Conservation (phyloP, 345 rosid species). For the Hevea brasiliensis region DNA sequence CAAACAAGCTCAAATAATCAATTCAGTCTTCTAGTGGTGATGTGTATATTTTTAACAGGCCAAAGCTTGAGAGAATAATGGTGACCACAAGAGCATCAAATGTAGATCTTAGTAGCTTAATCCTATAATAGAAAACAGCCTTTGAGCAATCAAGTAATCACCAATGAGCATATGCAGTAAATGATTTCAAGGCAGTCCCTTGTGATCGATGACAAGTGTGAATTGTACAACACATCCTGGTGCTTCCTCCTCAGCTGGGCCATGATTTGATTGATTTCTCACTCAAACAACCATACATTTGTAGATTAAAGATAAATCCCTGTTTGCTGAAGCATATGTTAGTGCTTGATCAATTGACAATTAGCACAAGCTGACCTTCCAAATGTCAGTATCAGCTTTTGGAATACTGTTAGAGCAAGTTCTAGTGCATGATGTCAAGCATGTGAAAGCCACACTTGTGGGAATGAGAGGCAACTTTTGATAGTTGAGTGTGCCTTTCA, state of each 20-base stretch:
- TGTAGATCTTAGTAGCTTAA: no score
- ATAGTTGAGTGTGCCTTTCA: conserved; percentile 31
- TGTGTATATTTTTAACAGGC: no score
- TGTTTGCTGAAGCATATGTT: no score
- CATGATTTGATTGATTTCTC: no score
- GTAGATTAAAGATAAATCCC: not conserved
- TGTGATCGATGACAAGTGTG: not conserved
- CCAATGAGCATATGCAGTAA: not conserved
- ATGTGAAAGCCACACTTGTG: not conserved
- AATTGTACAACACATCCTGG: not conserved
- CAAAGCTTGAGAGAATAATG: no score
- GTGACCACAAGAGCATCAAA: no score
- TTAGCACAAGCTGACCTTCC: not conserved
- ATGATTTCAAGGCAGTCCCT: not conserved
- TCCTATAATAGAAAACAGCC: no score
- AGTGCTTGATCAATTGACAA: not conserved
- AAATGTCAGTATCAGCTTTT: not conserved
- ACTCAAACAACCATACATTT: not conserved
- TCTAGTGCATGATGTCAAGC: no score
- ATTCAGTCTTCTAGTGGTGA: no score
- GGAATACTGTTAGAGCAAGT: not conserved
- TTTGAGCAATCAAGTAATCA: not conserved
- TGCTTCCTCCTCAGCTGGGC: no score
- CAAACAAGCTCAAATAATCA: not conserved
- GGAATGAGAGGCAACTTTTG: conserved; percentile 7